Conservation (phyloP, 345 rosid species). For the Acer campestre region DNA sequence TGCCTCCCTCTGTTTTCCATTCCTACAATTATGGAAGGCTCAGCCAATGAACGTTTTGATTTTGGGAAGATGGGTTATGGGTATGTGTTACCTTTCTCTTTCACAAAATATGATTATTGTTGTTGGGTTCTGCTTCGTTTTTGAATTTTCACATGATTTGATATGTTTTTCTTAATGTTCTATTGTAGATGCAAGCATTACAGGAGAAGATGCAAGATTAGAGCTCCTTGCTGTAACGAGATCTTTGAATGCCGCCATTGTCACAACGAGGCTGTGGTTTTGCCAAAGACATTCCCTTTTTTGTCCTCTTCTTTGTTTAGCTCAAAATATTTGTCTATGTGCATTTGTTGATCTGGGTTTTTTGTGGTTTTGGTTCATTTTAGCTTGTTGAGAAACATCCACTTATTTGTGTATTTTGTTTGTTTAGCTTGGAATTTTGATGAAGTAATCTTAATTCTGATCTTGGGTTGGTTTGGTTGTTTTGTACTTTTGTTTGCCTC, state of each 20-base stretch:
- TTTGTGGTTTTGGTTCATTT: background rate
- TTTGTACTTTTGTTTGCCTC: slow-evolving; percentile 13
- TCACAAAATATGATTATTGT: background rate
- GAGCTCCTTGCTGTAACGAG: slow-evolving; percentile 97
- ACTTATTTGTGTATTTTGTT: background rate
- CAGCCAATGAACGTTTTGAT: slow-evolving; percentile 67
- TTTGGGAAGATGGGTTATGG: slow-evolving; percentile 97
- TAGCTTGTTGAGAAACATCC: background rate
- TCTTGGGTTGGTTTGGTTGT: background rate
- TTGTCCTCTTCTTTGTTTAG: background rate
- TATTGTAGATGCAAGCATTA: slow-evolving; percentile 81
- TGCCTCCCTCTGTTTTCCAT: slow-evolving; percentile 20
- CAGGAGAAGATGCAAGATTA: slow-evolving; percentile 87
- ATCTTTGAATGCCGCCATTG: slow-evolving; percentile 91
- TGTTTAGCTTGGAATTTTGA: slow-evolving; percentile 6
- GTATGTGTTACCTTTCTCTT: slow-evolving; percentile 34
- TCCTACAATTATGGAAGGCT: slow-evolving; percentile 62
- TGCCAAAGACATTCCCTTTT: background rate
- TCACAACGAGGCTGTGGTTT: slow-evolving; percentile 85
- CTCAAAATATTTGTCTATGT: background rate
- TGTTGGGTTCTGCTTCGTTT: background rate
- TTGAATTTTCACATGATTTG: slow-evolving; percentile 3
- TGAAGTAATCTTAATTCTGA: background rate
- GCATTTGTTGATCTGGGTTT: background rate
- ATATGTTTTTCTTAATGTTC: background rate